A percentile compares a stretch with the other conserved stretches of the same genome.
Conservation (phyloP, 2,329 filamentous ascomycete species). For the Paraconiothyrium sp. region DNA sequence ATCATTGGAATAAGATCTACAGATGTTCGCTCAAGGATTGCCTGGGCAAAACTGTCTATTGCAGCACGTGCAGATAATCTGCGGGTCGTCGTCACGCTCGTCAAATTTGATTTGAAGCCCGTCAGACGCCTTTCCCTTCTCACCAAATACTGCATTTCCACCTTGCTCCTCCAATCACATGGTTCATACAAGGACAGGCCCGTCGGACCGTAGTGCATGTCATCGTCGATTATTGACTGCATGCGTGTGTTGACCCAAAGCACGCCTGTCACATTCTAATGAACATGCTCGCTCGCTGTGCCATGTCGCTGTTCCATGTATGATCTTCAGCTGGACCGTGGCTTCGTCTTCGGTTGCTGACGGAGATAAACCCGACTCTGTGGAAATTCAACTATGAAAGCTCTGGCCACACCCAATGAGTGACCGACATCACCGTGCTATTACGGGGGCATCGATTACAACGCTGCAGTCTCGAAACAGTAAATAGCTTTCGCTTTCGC, state of each 20-base stretch:
- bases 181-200: not conserved
- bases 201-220: conserved; percentile 1
- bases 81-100: conserved; percentile 31
- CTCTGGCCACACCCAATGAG: conserved; percentile 9
- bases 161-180: conserved; percentile 5
- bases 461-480: not conserved
- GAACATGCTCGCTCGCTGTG: conserved; percentile 21
- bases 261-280: conserved; percentile 11
- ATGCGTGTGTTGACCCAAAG: conserved; percentile 21
- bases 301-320: conserved; percentile 24
- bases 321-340: conserved; percentile 31
- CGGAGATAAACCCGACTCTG: conserved; percentile 26
- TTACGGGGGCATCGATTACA: conserved; percentile 13
- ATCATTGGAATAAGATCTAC: conserved; percentile 37
- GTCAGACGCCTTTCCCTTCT: conserved; percentile 23
- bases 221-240: conserved; percentile 19
- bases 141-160: conserved; percentile 10
- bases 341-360: conserved; percentile 22
- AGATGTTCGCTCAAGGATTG: conserved; percentile 24
- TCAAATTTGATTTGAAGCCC: conserved; percentile 29
- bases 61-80: conserved; percentile 30
- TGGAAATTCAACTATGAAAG: conserved; percentile 20
- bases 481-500: not conserved
- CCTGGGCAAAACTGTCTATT: conserved; percentile 28
- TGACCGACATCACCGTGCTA: conserved; percentile 9